Percentiles rank a stretch among this genome's conserved stretches.
These are phyloP conservation scores for Cryphonectria japonica DNA, from an alignment of 2,329 filamentous ascomycete species.

Conservation along the genomic window DNA sequence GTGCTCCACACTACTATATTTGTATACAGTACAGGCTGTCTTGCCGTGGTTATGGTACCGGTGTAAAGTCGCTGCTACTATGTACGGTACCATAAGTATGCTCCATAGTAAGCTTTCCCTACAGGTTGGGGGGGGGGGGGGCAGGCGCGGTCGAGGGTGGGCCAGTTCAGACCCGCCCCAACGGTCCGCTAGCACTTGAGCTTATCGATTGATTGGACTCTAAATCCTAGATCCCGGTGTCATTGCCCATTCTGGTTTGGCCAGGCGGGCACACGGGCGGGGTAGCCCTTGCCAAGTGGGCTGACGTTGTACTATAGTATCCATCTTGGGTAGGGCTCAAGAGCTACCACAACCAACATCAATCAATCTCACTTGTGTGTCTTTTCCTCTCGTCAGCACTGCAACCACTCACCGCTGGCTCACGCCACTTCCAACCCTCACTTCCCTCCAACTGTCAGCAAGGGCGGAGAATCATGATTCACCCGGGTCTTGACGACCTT, in stretches of 20 bases:
- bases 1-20: not conserved
- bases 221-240: constrained; percentile 3
- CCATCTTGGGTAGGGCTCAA: not conserved
- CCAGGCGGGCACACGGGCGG: not conserved
- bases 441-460: not conserved
- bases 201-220: constrained; percentile 2
- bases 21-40: not conserved
- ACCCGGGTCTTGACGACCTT: not conserved
- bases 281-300: not conserved
- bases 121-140: not conserved
- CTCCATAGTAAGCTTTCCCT: not conserved
- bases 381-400: not conserved
- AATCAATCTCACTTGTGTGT: not conserved
- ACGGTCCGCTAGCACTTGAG: not conserved
- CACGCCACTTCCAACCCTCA: constrained; percentile 13
- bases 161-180: not conserved
- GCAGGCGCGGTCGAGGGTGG: not conserved
- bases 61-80: not conserved
- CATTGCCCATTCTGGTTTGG: not conserved
- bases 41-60: not conserved
- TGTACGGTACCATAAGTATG: not conserved
- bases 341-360: not conserved
- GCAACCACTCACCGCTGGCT: constrained; percentile 16
- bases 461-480: not conserved
- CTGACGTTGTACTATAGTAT: not conserved